Percentiles rank a stretch among this genome's conserved stretches.
phyloP scores from a whole-genome alignment of 2,329 filamentous ascomycete species.

The Elsinoe batatas region DNA sequence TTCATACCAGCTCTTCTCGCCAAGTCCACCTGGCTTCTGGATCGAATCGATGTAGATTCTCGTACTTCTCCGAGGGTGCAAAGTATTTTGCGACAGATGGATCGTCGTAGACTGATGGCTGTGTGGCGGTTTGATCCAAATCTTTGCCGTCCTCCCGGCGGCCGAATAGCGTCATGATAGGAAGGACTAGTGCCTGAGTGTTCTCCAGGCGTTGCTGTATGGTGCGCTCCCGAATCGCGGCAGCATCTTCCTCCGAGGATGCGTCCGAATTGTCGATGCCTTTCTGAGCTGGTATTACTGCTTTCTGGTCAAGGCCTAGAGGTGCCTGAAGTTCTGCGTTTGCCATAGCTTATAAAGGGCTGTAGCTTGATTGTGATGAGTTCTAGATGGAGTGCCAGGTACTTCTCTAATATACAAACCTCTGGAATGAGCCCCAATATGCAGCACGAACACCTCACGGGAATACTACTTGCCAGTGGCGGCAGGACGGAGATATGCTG shows the following conservation, averaged over 20 bases:
- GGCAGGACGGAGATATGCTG: background rate
- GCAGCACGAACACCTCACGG: background rate
- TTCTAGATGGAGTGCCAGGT: background rate
- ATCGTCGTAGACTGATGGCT: slow-evolving; percentile 34
- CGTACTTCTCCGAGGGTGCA: slow-evolving; percentile 44
- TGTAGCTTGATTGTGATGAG: background rate
- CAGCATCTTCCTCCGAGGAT: background rate
- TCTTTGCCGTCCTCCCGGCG: slow-evolving; percentile 4
- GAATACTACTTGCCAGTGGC: background rate
- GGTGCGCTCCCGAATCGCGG: background rate
- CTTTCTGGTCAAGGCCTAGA: background rate
- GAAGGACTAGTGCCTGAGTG: slow-evolving; percentile 14
- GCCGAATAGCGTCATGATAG: background rate
- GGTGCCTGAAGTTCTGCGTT: background rate
- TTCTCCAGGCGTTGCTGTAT: background rate
- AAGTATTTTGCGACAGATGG: slow-evolving; percentile 42
- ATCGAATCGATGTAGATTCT: slow-evolving; percentile 40
- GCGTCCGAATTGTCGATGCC: background rate
- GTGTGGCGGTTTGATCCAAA: slow-evolving; percentile 17
- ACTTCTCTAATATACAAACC: background rate
- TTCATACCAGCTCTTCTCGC: slow-evolving; percentile 16
- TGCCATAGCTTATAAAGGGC: background rate
- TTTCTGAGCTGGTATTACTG: background rate
- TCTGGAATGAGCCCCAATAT: background rate
- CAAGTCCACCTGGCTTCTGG: slow-evolving; percentile 24